These are phyloP conservation scores for Salvia splendens DNA, from an alignment of 257 asterid species.

Conservation along the genomic window DNA sequence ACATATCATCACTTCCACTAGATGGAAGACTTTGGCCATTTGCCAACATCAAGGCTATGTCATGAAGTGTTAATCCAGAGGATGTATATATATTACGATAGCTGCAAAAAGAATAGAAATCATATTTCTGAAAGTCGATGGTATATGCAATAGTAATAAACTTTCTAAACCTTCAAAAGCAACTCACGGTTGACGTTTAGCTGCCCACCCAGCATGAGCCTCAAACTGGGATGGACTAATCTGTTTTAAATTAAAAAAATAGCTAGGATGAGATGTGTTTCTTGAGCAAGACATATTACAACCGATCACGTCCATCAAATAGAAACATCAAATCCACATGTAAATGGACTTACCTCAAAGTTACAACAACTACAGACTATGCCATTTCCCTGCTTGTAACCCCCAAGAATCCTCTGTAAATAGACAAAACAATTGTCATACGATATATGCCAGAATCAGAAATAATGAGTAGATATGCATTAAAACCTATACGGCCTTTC, in stretches of 20 bases:
- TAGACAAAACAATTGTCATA: slow-evolving; percentile 22
- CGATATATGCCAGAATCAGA: slow-evolving; percentile 17
- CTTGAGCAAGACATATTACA: slow-evolving; percentile 18
- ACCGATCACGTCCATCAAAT: not conserved
- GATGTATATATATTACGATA: slow-evolving; percentile 94
- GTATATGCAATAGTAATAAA: not conserved
- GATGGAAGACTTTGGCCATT: slow-evolving; percentile 75
- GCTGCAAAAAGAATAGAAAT: slow-evolving; percentile 44
- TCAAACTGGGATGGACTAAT: slow-evolving; percentile 98
- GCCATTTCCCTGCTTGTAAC: slow-evolving; percentile 93
- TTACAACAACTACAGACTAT: slow-evolving; percentile 88
- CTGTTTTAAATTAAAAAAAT: slow-evolving; percentile 43
- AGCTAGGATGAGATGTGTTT: slow-evolving; percentile 22
- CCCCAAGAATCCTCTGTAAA: slow-evolving; percentile 85
- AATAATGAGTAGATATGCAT: slow-evolving; percentile 23
- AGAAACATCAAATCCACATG: slow-evolving; percentile 14
- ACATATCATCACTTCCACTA: slow-evolving; percentile 90
- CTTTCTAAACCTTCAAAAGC: slow-evolving; percentile 19
- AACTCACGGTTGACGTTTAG: slow-evolving; percentile 97
- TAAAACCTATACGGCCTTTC: slow-evolving; percentile 65
- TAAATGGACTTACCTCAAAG: slow-evolving; percentile 54
- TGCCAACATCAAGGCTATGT: slow-evolving; percentile 91
- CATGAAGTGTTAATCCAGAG: slow-evolving; percentile 91
- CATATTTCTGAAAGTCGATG: slow-evolving; percentile 24
- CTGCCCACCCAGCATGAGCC: slow-evolving; percentile 98